phyloP scores from a whole-genome alignment of 768 basidiomycete species.

The Leccinum longicurvipes region DNA sequence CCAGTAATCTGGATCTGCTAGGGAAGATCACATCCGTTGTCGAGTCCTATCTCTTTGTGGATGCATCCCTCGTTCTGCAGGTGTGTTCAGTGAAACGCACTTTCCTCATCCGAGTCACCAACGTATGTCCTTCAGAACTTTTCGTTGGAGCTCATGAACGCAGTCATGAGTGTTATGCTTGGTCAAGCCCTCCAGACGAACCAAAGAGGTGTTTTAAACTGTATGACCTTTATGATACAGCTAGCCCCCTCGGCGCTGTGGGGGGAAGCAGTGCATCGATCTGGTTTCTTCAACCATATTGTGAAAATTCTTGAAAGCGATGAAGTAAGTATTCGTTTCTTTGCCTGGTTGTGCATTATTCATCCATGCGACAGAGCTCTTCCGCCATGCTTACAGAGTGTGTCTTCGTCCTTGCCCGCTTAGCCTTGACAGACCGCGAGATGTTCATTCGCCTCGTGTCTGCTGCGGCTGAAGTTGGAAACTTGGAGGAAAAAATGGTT shows the following conservation, averaged over 20 bases:
- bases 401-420: slow-evolving; percentile 71
- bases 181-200: slow-evolving; percentile 51
- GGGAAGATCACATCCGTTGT: slow-evolving; percentile 64
- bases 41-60: slow-evolving; percentile 78
- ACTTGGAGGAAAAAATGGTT: slow-evolving; percentile 49
- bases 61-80: slow-evolving; percentile 58
- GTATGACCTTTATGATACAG: slow-evolving; percentile 61
- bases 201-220: slow-evolving; percentile 57
- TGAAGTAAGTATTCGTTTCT: slow-evolving; percentile 45
- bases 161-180: slow-evolving; percentile 49
- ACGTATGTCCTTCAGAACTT: slow-evolving; percentile 39
- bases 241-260: slow-evolving; percentile 59
- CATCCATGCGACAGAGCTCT: slow-evolving; percentile 24
- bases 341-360: slow-evolving; percentile 3
- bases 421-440: slow-evolving; percentile 60
- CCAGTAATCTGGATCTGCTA: slow-evolving; percentile 69
- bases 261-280: slow-evolving; percentile 70
- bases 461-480: slow-evolving; percentile 50
- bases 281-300: slow-evolving; percentile 67
- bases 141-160: slow-evolving; percentile 54
- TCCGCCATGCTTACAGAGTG: slow-evolving; percentile 56
- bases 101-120: slow-evolving; percentile 1
- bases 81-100: slow-evolving; percentile 36
- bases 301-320: slow-evolving; percentile 60
- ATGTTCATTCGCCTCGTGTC: slow-evolving; percentile 72